Conservation (phyloP, 495 filamentous ascomycete species). For the Pyrenopolyporus hunteri region DNA sequence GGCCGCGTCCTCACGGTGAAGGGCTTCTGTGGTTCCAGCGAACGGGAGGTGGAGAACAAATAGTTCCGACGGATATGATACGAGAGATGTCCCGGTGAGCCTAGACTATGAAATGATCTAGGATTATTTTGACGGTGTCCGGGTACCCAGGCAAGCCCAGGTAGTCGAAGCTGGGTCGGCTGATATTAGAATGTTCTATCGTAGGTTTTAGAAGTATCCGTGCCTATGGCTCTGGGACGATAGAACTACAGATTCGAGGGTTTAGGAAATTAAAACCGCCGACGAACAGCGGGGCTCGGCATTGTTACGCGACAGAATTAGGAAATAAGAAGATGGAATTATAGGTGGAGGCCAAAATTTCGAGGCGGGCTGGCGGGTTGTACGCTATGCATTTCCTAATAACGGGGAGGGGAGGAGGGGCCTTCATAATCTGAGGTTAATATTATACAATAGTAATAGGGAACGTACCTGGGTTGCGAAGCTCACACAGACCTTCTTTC, state of each 20-base stretch:
- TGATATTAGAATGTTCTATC: conserved; percentile 37
- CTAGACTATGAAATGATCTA: neutral
- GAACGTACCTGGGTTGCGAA: no score
- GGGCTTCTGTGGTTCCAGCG: conserved; percentile 18
- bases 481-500: conserved; percentile 13
- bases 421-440: no score
- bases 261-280: conserved; percentile 28
- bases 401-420: no score
- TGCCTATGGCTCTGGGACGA: conserved; percentile 37
- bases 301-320: conserved; percentile 4
- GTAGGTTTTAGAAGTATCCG: conserved; percentile 35
- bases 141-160: neutral
- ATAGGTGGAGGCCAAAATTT: conserved; percentile 25
- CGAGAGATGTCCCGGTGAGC: conserved; percentile 16
- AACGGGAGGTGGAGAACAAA: conserved; percentile 25
- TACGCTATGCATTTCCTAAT: conserved; percentile 24
- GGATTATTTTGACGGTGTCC: neutral
- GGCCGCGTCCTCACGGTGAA: neutral
- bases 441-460: no score
- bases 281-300: conserved; percentile 3
- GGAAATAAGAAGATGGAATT: conserved; percentile 6
- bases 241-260: conserved; percentile 1
- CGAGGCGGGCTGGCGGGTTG: conserved; percentile 25
- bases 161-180: conserved; percentile 4
- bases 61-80: conserved; percentile 25